Evolutionary conservation across 306 rosid species (phyloP).

Genomic region (Albizia julibrissin): DNA sequence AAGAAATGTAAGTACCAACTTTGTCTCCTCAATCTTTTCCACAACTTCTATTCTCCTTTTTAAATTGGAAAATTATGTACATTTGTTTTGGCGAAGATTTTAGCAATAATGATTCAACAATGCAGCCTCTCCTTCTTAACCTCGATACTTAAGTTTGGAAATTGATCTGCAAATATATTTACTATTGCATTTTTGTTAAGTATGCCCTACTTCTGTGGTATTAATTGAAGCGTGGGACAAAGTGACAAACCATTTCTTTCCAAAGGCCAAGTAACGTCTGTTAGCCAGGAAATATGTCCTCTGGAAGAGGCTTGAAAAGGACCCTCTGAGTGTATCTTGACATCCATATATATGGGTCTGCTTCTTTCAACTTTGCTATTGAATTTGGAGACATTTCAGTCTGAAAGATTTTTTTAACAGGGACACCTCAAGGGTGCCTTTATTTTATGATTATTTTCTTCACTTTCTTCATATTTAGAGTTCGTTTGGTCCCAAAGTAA

Average conservation of each 20-base stretch:
- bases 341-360: too few species aligned
- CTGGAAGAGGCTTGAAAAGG: too few species aligned
- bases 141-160: constrained; percentile 21
- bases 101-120: neutral
- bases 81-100: constrained; percentile 24
- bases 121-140: neutral
- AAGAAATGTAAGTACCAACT: constrained; percentile 63
- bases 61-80: constrained; percentile 10
- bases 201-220: neutral
- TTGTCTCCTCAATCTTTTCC: constrained; percentile 14
- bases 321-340: too few species aligned
- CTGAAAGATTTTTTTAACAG: too few species aligned
- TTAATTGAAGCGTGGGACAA: neutral
- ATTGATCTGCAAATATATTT: constrained; percentile 1
- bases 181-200: neutral
- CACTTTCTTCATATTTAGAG: too few species aligned
- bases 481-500: too few species aligned
- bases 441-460: too few species aligned
- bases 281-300: neutral
- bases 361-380: too few species aligned
- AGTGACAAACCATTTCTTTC: neutral
- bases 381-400: too few species aligned
- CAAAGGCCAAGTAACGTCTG: neutral
- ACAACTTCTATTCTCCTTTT: constrained; percentile 8
- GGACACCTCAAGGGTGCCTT: too few species aligned